Evolutionary conservation across 257 asterid genomes (phyloP), one percentile per base, ranked within the genome.

Genomic region (Scutellaria galericulata): DNA sequence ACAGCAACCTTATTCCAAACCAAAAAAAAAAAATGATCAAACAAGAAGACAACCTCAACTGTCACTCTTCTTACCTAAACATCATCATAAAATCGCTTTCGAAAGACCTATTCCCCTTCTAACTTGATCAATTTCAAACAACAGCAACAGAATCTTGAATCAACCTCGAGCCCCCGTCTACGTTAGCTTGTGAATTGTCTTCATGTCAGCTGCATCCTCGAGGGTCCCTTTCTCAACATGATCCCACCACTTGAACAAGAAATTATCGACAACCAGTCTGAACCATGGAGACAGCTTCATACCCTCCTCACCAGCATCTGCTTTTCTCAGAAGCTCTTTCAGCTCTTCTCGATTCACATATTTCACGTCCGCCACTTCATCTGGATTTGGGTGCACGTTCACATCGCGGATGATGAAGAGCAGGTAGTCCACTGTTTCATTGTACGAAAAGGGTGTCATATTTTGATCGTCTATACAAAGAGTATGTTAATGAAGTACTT

Each of bases 171-270:
- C 1, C 2, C 15, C 11, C 59, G 37, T 64, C 67, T 81, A 86
- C 47, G 81, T 77, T 72, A 93, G 76, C 86, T 83, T 93, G 88
- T 90, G 97, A 56, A 93, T 93, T 31, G 96, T 89, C 73, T 90
- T 85, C 98, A 93, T 90, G 82, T 93, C 97, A n/a, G 73, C 82
- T 5, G 81, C 96, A 53, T 86, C 94, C 5, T 59, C 9, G 13
- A 89, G 81, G 11, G 97, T 90, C 63, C 97, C 96, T 52, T 87
- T 93, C 90, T 87, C 92, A 5, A 93, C 96, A 61, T 89, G 96
- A 57, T 93, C 97, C 98, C 98, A 93, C 98, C 98, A 93, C 82
- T 89, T 90, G 88, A 81, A 87, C 86, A 93, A 76, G 89, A 93
- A 93, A 73, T 89, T 93, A 70, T 93, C 96, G 0, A 90, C 98